Percentiles rank a stretch among this genome's conserved stretches.
phyloP scores from a whole-genome alignment of 1,284 basidiomycete genomes.

The Inonotus obliquus region DNA sequence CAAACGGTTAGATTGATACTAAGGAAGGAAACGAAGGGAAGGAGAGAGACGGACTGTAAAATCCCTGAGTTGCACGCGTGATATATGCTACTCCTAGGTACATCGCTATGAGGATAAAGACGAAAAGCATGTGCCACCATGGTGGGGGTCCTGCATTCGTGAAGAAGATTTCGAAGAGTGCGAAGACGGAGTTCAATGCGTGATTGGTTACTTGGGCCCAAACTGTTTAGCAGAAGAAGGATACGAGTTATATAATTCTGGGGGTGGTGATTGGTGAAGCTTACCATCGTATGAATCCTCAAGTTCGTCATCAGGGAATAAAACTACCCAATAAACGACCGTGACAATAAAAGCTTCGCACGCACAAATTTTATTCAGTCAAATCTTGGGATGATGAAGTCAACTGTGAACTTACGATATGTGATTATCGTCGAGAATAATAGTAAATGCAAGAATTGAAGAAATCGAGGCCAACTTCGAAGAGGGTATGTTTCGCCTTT shows the following conservation, averaged over 20 bases:
- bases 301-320: conserved; percentile 45
- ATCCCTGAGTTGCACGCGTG: conserved; percentile 50
- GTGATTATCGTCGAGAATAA: conserved; percentile 50
- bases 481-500: conserved; percentile 43
- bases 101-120: conserved; percentile 44
- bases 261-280: conserved; percentile 19
- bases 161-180: conserved; percentile 52
- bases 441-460: conserved; percentile 56
- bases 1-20: not conserved
- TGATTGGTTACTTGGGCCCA: conserved; percentile 62
- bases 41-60: conserved; percentile 60
- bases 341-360: conserved; percentile 69
- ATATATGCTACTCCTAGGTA: conserved; percentile 69
- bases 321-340: conserved; percentile 54
- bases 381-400: not conserved
- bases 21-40: conserved; percentile 1
- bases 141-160: conserved; percentile 48
- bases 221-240: conserved; percentile 31
- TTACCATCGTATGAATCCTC: conserved; percentile 33
- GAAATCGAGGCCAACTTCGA: conserved; percentile 48
- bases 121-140: conserved; percentile 46
- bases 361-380: conserved; percentile 9
- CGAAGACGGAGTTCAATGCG: conserved; percentile 53
- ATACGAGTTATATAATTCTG: not conserved
- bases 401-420: conserved; percentile 46